Base-by-base conservation (phyloP, 225 moss, liverwort and hornwort species). In the Asterella californica region DNA sequence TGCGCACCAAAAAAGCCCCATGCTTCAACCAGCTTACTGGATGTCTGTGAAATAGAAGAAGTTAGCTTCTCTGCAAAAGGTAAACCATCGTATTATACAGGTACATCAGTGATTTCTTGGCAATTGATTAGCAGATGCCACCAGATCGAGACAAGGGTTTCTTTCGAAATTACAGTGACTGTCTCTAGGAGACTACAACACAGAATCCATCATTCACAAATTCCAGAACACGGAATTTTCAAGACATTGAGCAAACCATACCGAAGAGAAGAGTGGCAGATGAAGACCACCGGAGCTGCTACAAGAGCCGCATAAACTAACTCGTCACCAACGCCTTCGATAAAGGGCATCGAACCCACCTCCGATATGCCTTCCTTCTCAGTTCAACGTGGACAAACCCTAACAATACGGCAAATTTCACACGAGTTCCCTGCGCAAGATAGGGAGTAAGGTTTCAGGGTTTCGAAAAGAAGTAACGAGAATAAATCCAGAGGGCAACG, bases 321-420 rank as follows among this genome's bases (percentile, higher is more conserved):
- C 91, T 97, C 97, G 90, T 97, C 97, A 83, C 97, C 94, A 84
- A 97, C 93, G 80, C 97, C 97, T 72, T 94, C 91, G 84, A 97
- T 94, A 60, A 97, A 83, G 91, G 97, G 90, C 97, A 97, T 97
- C 80, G 92, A 87, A 79, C 77, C 77, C 79, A 72, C 84, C 59
- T 84, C 77, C 53, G 59, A 49, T 9, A 32, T 61, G 15, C 67
- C 46, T 25, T 66, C 61, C n/a, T 55, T 55, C 53, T 55, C 55
- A 22, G 34, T 52, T 72, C 15, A 42, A 36, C 71, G 47, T 48
- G n/a, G 47, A n/a, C 10, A 49, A 72, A 72, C 22, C 49, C 48
- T 27, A 72, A 49, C 47, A 49, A 47, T 49, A 10, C 72, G 45
- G 37, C 70, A n/a, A 38, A 47, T 36, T 21, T 37, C 6, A 19